Conservation (phyloP, 768 basidiomycete genomes). For the Fomitopsis serialis region DNA sequence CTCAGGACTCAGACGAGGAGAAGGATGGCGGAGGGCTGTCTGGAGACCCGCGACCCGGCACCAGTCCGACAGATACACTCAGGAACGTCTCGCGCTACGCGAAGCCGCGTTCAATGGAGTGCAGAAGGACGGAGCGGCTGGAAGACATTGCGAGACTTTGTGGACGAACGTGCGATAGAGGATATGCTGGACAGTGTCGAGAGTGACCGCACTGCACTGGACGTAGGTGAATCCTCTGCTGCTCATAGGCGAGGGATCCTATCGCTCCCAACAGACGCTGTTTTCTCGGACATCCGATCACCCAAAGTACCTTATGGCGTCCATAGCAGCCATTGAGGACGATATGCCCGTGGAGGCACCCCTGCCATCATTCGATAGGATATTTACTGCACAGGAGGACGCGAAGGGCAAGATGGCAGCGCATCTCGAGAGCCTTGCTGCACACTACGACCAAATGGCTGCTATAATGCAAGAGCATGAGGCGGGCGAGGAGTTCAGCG, state of each 20-base stretch:
- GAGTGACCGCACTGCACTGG: constrained; percentile 57
- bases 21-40: constrained; percentile 19
- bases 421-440: constrained; percentile 64
- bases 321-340: constrained; percentile 51
- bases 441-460: constrained; percentile 77
- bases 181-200: constrained; percentile 72
- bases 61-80: constrained; percentile 41
- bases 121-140: constrained; percentile 48
- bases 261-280: constrained; percentile 43
- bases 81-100: constrained; percentile 20
- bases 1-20: constrained; percentile 43
- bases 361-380: constrained; percentile 38
- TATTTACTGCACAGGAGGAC: constrained; percentile 51
- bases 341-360: constrained; percentile 39
- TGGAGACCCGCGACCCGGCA: constrained; percentile 17
- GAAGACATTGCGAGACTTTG: constrained; percentile 84
- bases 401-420: constrained; percentile 64
- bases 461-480: constrained; percentile 62
- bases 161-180: constrained; percentile 78
- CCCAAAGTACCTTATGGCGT: constrained; percentile 52
- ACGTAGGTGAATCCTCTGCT: constrained; percentile 39
- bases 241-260: constrained; percentile 7
- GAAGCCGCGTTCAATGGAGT: constrained; percentile 7
- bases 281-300: constrained; percentile 61
- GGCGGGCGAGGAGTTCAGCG: constrained; percentile 57